A percentile compares a stretch with the other conserved stretches of the same genome.
phyloP scores from a whole-genome alignment of 2,329 filamentous ascomycete genomes.

The Alternaria dauci region DNA sequence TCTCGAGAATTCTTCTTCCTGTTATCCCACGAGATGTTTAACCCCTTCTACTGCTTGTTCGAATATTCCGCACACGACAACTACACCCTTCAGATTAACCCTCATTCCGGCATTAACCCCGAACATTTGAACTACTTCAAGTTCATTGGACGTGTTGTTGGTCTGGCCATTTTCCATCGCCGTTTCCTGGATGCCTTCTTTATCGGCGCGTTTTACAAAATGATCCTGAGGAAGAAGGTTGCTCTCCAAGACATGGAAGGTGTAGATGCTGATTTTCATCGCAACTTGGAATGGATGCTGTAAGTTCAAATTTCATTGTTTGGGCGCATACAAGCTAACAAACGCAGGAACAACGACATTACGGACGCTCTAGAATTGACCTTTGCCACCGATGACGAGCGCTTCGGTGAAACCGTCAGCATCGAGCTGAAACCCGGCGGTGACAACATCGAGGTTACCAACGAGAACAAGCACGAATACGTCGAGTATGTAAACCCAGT shows the following conservation, averaged over 20 bases:
- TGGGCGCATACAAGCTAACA: conserved; percentile 11
- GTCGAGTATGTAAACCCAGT: conserved; percentile 72
- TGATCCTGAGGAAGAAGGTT: conserved; percentile 95
- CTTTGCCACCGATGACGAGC: conserved; percentile 96
- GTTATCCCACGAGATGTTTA: conserved; percentile 99
- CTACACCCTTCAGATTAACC: conserved; percentile 99
- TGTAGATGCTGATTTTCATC: conserved; percentile 96
- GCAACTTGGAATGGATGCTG: conserved; percentile 95
- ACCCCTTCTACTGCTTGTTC: conserved; percentile 99
- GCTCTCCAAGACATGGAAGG: conserved; percentile 96
- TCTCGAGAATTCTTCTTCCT: conserved; percentile 99
- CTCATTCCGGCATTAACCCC: conserved; percentile 97
- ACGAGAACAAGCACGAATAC: conserved; percentile 99
- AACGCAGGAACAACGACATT: conserved; percentile 84
- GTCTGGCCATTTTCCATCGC: conserved; percentile 96
- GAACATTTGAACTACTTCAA: conserved; percentile 99
- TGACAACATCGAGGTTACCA: conserved; percentile 92
- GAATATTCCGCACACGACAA: conserved; percentile 99
- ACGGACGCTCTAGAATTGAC: conserved; percentile 93
- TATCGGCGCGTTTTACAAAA: conserved; percentile 99
- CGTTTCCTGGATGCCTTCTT: conserved; percentile 99
- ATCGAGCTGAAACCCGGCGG: conserved; percentile 93
- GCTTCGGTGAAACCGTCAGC: conserved; percentile 92
- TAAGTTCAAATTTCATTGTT: conserved; percentile 47
- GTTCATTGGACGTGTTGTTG: conserved; percentile 97